Conservation (phyloP, 805 yeast genomes). For the Teunomyces gatunensis region DNA sequence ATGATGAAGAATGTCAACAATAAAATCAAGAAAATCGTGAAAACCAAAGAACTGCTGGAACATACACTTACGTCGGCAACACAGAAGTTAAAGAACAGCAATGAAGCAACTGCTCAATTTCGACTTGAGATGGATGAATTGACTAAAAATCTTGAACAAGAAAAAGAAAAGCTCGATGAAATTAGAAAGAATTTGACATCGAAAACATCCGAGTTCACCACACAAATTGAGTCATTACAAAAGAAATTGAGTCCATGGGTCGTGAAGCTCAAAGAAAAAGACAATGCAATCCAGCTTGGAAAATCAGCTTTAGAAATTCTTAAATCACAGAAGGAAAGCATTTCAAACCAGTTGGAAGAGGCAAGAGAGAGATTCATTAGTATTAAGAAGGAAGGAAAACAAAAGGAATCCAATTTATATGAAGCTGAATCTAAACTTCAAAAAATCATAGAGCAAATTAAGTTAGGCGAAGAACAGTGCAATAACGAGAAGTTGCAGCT, state of each 20-base stretch:
- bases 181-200: constrained; percentile 66
- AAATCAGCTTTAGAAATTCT: constrained; percentile 64
- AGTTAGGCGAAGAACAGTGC: constrained; percentile 58
- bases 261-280: constrained; percentile 59
- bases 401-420: constrained; percentile 45
- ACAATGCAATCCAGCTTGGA: constrained; percentile 62
- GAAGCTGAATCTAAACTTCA: constrained; percentile 48
- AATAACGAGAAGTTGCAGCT: constrained; percentile 46
- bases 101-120: constrained; percentile 43
- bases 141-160: constrained; percentile 45
- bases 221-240: constrained; percentile 62
- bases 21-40: constrained; percentile 59
- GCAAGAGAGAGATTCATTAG: constrained; percentile 44
- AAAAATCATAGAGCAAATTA: constrained; percentile 52
- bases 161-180: constrained; percentile 55
- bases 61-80: constrained; percentile 45
- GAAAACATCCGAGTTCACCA: constrained; percentile 68
- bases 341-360: constrained; percentile 43
- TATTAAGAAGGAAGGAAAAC: constrained; percentile 47
- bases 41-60: constrained; percentile 48
- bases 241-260: constrained; percentile 81
- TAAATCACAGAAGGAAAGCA: constrained; percentile 41
- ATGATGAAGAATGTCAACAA: constrained; percentile 61
- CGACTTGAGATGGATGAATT: constrained; percentile 46
- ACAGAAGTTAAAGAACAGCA: constrained; percentile 44